phyloP scores from a whole-genome alignment of 768 basidiomycete species.

The Lentinula lateritia region DNA sequence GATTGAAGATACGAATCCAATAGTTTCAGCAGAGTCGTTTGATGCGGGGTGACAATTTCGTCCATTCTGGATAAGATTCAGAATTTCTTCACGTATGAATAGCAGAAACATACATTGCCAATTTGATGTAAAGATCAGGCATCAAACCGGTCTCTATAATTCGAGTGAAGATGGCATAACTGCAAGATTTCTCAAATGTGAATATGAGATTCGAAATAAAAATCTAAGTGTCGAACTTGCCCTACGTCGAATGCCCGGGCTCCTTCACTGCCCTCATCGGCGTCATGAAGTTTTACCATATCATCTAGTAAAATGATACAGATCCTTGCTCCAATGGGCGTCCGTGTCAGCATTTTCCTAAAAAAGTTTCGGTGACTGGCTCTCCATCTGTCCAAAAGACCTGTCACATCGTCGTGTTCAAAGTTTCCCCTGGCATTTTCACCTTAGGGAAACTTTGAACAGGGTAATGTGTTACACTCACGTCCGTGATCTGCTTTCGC shows the following conservation, averaged over 20 bases:
- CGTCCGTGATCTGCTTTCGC: slow-evolving; percentile 51
- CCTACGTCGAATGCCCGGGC: slow-evolving; percentile 74
- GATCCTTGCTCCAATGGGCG: slow-evolving; percentile 55
- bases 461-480: slow-evolving; percentile 25
- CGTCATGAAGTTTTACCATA: slow-evolving; percentile 67
- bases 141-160: slow-evolving; percentile 57
- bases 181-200: slow-evolving; percentile 16
- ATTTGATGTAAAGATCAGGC: slow-evolving; percentile 52
- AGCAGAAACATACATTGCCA: slow-evolving; percentile 48
- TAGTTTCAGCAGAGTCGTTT: slow-evolving; percentile 83
- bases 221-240: slow-evolving; percentile 29
- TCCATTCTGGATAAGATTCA: slow-evolving; percentile 37
- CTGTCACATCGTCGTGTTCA: no score
- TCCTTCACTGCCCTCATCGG: slow-evolving; percentile 56
- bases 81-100: slow-evolving; percentile 10
- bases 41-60: slow-evolving; percentile 78
- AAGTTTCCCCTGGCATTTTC: no score
- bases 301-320: slow-evolving; percentile 65
- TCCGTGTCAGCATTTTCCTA: slow-evolving; percentile 49
- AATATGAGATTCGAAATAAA: background rate
- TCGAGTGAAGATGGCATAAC: slow-evolving; percentile 61
- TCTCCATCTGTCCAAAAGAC: background rate
- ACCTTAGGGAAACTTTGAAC: no score
- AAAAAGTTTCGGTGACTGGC: background rate
- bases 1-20: slow-evolving; percentile 80